These are phyloP conservation scores for Aspergillus ochraceoroseus DNA, from an alignment of 2,329 filamentous ascomycete species.

Conservation along the genomic window DNA sequence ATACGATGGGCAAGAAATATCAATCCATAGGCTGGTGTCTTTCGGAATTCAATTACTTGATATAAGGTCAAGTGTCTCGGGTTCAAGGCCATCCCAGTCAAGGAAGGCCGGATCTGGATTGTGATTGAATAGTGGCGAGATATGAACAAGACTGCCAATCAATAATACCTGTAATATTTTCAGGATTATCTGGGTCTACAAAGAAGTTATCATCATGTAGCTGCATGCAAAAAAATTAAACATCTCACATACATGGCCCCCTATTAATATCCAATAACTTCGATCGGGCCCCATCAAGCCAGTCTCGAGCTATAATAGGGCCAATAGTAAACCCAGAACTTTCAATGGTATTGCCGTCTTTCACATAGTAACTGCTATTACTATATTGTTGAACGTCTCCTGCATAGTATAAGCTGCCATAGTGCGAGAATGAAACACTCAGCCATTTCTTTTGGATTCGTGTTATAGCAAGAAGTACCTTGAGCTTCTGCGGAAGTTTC, in stretches of 20 bases:
- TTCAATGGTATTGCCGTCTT: constrained; percentile 21
- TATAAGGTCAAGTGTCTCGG: constrained; percentile 30
- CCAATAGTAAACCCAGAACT: constrained; percentile 26
- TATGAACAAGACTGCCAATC: constrained; percentile 32
- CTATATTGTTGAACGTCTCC: constrained; percentile 21
- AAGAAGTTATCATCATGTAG: constrained; percentile 32
- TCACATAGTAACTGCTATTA: constrained; percentile 23
- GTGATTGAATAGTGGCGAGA: constrained; percentile 30
- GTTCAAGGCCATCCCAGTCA: constrained; percentile 26
- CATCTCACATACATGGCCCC: constrained; percentile 32
- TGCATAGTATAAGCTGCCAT: constrained; percentile 28
- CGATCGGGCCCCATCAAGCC: constrained; percentile 25
- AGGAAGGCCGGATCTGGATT: constrained; percentile 27
- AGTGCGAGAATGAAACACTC: constrained; percentile 29
- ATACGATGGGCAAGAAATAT: constrained; percentile 30
- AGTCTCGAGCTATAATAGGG: constrained; percentile 27
- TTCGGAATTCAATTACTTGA: constrained; percentile 23
- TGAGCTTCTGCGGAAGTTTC: constrained; percentile 23
- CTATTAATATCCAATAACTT: constrained; percentile 22
- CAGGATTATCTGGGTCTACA: constrained; percentile 28
- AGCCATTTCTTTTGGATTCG: constrained; percentile 27
- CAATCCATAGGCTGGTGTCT: constrained; percentile 25
- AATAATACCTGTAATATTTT: constrained; percentile 29
- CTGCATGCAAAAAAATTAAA: no score
- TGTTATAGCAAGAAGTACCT: constrained; percentile 27